Conservation (phyloP, 1,284 basidiomycete species). For the Mycena citricolor region DNA sequence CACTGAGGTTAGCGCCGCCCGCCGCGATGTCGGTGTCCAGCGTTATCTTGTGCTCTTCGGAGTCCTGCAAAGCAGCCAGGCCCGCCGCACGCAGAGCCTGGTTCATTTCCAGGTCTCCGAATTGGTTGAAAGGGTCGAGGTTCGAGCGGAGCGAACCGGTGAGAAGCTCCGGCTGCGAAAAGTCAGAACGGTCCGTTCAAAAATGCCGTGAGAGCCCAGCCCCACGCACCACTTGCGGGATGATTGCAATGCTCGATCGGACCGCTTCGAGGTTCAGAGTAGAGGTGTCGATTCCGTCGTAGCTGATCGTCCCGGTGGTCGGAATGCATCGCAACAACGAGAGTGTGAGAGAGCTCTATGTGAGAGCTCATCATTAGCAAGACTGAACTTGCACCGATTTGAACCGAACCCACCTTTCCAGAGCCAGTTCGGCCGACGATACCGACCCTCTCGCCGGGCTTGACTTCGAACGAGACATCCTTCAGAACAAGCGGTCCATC, state of each 20-base stretch:
- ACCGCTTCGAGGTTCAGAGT: constrained; percentile 64
- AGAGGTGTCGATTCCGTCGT: constrained; percentile 46
- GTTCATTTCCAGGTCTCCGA: constrained; percentile 65
- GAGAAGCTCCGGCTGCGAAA: constrained; percentile 58
- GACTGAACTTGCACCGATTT: constrained; percentile 37
- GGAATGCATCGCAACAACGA: constrained; percentile 54
- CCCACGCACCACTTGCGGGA: constrained; percentile 47
- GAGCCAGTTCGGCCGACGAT: constrained; percentile 74
- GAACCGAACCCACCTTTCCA: constrained; percentile 52
- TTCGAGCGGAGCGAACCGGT: constrained; percentile 57
- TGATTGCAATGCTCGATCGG: constrained; percentile 62
- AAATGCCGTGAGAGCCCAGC: background rate
- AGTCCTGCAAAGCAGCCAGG: constrained; percentile 51
- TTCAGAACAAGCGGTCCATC: constrained; percentile 56
- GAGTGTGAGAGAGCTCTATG: constrained; percentile 49
- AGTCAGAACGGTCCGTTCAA: constrained; percentile 12
- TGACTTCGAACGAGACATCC: constrained; percentile 52
- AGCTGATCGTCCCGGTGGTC: constrained; percentile 54
- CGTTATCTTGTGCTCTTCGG: constrained; percentile 48
- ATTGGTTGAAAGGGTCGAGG: constrained; percentile 70
- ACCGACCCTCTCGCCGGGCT: constrained; percentile 60
- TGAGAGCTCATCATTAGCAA: constrained; percentile 40
- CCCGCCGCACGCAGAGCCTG: constrained; percentile 53
- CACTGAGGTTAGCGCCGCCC: constrained; percentile 66
- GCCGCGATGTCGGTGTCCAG: constrained; percentile 53